Conservation (phyloP, 1,284 basidiomycete species). For the Rhodotorula sp. region DNA sequence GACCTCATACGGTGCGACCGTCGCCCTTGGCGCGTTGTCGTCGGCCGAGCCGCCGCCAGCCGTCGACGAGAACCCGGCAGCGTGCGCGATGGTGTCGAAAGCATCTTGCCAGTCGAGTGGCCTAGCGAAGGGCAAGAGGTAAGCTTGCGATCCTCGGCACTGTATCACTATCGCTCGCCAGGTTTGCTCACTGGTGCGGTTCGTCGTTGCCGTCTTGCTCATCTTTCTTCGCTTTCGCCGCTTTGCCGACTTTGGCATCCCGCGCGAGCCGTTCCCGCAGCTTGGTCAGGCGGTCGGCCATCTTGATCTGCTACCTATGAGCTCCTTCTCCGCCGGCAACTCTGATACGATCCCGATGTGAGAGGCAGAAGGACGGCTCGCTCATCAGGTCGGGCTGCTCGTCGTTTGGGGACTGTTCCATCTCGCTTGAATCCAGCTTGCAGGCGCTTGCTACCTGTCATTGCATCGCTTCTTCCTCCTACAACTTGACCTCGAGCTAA, state of each 20-base stretch:
- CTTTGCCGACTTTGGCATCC: slow-evolving; percentile 3
- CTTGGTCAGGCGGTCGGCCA: not conserved
- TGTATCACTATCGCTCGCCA: too few relatives aligned
- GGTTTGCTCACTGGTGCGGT: not conserved
- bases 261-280: slow-evolving; percentile 4
- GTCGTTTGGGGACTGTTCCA: too few relatives aligned
- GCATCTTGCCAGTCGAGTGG: slow-evolving; percentile 18
- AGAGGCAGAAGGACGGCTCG: too few relatives aligned
- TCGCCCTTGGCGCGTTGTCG: slow-evolving; percentile 1
- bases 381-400: too few relatives aligned
- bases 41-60: not conserved
- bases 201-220: too few relatives aligned
- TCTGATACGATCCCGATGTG: not conserved
- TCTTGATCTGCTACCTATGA: not conserved
- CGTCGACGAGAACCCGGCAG: slow-evolving; percentile 2
- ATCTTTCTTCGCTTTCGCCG: not conserved
- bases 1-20: slow-evolving; percentile 19
- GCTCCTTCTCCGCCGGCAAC: too few relatives aligned
- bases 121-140: not conserved
- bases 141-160: not conserved
- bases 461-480: too few relatives aligned
- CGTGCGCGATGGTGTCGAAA: not conserved
- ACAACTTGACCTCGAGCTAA: too few relatives aligned
- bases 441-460: too few relatives aligned
- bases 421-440: too few relatives aligned